Percentiles rank a stretch among this genome's conserved stretches.
These are phyloP conservation scores for Sisymbrium irio DNA, from an alignment of 345 rosid species.

Conservation along the genomic window DNA sequence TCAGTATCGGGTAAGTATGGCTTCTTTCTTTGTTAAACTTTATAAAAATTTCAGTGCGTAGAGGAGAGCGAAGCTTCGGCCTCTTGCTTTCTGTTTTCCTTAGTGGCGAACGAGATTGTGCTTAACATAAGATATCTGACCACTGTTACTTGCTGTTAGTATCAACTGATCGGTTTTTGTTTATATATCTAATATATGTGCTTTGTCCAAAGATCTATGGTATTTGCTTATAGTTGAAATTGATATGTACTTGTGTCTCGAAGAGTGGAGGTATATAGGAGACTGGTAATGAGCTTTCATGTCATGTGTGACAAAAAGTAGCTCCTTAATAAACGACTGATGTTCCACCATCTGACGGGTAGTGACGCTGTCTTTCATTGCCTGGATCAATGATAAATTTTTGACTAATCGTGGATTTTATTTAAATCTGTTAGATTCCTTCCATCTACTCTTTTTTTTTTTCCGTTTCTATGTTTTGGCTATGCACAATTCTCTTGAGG, in stretches of 20 bases:
- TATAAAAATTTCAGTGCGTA: not conserved
- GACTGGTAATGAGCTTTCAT: constrained; percentile 7
- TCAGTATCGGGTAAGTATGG: constrained; percentile 63
- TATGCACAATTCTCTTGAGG: not conserved
- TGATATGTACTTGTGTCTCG: not conserved
- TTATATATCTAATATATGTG: not conserved
- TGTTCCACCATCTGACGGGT: not conserved
- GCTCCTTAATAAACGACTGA: not conserved
- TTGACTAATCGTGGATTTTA: not conserved
- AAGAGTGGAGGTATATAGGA: not conserved
- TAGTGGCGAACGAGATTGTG: not conserved
- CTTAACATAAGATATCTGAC: not conserved
- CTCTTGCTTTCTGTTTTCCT: not conserved
- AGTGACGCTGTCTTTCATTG: not conserved
- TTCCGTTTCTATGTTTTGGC: not conserved
- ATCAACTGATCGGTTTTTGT: not conserved
- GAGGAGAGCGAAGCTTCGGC: not conserved
- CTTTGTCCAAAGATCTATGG: not conserved
- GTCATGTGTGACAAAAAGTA: not conserved
- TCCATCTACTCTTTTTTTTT: not conserved
- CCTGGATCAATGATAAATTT: not conserved
- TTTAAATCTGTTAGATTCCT: no score
- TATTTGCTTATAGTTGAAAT: not conserved
- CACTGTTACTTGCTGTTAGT: not conserved
- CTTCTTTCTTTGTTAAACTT: not conserved